phyloP scores from a whole-genome alignment of 2,329 filamentous ascomycete species.

The Colletotrichum sp. region DNA sequence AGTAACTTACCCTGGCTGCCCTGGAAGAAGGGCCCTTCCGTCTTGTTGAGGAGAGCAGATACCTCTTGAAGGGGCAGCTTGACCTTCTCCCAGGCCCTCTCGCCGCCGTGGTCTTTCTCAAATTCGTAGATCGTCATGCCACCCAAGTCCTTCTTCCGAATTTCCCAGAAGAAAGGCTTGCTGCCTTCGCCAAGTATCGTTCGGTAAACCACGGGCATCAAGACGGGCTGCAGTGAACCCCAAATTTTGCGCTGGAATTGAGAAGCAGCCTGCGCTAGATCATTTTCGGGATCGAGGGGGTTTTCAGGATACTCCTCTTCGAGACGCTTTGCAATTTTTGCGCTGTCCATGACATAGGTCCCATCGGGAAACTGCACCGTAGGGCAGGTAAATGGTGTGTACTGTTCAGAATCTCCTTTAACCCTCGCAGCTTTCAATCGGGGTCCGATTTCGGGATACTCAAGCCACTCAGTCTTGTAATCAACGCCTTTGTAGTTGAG shows the following conservation, averaged over 20 bases:
- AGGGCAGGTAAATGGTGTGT: constrained; percentile 57
- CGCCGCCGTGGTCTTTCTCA: constrained; percentile 50
- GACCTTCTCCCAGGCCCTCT: constrained; percentile 53
- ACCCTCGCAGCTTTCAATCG: constrained; percentile 52
- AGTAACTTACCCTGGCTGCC: constrained; percentile 52
- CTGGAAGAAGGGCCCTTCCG: constrained; percentile 65
- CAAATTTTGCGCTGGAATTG: constrained; percentile 39
- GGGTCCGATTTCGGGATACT: constrained; percentile 69
- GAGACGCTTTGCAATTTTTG: constrained; percentile 61
- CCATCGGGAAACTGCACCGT: constrained; percentile 60
- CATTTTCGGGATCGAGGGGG: constrained; percentile 61
- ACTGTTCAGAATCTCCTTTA: constrained; percentile 47
- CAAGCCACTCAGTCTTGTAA: constrained; percentile 73
- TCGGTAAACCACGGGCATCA: constrained; percentile 53
- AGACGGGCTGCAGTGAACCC: constrained; percentile 41
- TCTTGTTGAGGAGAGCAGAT: constrained; percentile 57
- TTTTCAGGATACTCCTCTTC: constrained; percentile 65
- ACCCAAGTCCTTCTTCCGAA: constrained; percentile 47
- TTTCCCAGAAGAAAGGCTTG: constrained; percentile 59
- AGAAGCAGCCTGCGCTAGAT: constrained; percentile 49
- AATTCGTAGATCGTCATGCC: constrained; percentile 61
- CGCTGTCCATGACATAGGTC: constrained; percentile 68
- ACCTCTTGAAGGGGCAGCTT: constrained; percentile 37
- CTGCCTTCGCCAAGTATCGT: constrained; percentile 57
- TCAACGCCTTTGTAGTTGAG: constrained; percentile 72